Percentiles rank a stretch among this genome's conserved stretches.
Conservation (phyloP, 1,284 basidiomycete species). For the Papiliotrema flavescens region DNA sequence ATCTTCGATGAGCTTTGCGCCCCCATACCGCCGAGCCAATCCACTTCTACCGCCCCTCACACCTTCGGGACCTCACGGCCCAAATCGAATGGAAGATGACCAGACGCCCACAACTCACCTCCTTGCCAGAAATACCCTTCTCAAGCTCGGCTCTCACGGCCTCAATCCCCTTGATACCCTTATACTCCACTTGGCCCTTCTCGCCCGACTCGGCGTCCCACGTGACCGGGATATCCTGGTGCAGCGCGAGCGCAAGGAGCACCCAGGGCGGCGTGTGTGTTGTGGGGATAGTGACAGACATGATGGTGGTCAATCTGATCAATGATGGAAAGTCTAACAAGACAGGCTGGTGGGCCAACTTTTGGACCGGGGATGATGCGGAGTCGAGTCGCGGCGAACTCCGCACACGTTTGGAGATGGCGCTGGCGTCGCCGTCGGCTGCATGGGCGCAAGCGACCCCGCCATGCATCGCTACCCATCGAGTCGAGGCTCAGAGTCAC, state of each 20-base stretch:
- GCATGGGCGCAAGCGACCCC: too few species aligned
- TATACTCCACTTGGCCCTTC: conserved; percentile 29
- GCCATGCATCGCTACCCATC: too few species aligned
- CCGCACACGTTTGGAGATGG: too few species aligned
- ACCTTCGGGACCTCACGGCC: conserved; percentile 1
- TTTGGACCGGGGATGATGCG: too few species aligned
- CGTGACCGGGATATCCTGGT: conserved; percentile 30
- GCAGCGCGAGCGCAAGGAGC: conserved; percentile 37
- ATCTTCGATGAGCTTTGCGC: conserved; percentile 41
- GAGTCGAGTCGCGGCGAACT: too few species aligned
- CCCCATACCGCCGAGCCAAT: too few species aligned
- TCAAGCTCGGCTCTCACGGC: conserved; percentile 36
- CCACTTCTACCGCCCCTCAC: too few species aligned
- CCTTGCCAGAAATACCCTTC: conserved; percentile 38
- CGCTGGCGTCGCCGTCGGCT: too few species aligned
- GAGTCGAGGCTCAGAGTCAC: too few species aligned
- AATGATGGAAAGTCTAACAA: too few species aligned
- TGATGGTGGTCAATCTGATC: conserved; percentile 3
- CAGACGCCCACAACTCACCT: conserved; percentile 21
- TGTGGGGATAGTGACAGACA: conserved; percentile 36
- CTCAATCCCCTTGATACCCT: conserved; percentile 31
- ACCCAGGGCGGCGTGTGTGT: conserved; percentile 35
- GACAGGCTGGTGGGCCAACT: too few species aligned
- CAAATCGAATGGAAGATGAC: background rate
- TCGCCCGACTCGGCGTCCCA: conserved; percentile 36